Evolutionary conservation across 805 yeast species (phyloP).

Genomic region (Yarrowia porcina): DNA sequence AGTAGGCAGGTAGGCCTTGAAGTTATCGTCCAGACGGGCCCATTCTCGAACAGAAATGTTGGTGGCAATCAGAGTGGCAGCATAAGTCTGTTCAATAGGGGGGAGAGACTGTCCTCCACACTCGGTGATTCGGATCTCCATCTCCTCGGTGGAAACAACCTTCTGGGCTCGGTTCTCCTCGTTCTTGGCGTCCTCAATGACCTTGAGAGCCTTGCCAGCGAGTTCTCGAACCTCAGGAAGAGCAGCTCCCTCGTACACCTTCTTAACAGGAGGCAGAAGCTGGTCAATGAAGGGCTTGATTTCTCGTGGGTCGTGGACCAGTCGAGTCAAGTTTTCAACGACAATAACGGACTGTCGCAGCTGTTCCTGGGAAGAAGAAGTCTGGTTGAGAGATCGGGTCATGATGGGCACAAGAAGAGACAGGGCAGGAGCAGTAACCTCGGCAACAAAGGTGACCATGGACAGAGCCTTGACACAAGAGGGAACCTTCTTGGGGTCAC

Average conservation of each 20-base stretch:
- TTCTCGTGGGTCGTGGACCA: slow-evolving; percentile 90
- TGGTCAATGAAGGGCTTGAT: slow-evolving; percentile 83
- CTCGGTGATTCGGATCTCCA: slow-evolving; percentile 36
- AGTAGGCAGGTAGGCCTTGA: slow-evolving; percentile 51
- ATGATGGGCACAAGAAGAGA: slow-evolving; percentile 88
- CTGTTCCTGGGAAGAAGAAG: slow-evolving; percentile 91
- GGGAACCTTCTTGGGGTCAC: slow-evolving; percentile 85
- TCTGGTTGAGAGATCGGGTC: slow-evolving; percentile 79
- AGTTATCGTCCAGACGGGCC: slow-evolving; percentile 34
- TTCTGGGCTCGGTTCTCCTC: slow-evolving; percentile 75
- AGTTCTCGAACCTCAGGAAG: slow-evolving; percentile 94
- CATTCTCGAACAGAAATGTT: slow-evolving; percentile 43
- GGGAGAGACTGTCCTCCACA: slow-evolving; percentile 46
- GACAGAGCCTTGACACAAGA: slow-evolving; percentile 84
- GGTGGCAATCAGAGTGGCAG: slow-evolving; percentile 35
- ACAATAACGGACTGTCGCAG: slow-evolving; percentile 95
- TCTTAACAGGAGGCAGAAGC: slow-evolving; percentile 86
- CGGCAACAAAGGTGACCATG: slow-evolving; percentile 95
- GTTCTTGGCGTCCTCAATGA: slow-evolving; percentile 75
- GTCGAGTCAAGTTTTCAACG: slow-evolving; percentile 89
- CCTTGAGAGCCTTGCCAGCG: slow-evolving; percentile 80
- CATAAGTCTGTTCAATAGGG: slow-evolving; percentile 34
- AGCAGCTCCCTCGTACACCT: slow-evolving; percentile 84
- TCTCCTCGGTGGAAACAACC: slow-evolving; percentile 55
- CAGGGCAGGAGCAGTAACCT: slow-evolving; percentile 94